Evolutionary conservation across 2,329 filamentous ascomycete genomes (phyloP).

Genomic region (Ceratocystiopsis sp.): DNA sequence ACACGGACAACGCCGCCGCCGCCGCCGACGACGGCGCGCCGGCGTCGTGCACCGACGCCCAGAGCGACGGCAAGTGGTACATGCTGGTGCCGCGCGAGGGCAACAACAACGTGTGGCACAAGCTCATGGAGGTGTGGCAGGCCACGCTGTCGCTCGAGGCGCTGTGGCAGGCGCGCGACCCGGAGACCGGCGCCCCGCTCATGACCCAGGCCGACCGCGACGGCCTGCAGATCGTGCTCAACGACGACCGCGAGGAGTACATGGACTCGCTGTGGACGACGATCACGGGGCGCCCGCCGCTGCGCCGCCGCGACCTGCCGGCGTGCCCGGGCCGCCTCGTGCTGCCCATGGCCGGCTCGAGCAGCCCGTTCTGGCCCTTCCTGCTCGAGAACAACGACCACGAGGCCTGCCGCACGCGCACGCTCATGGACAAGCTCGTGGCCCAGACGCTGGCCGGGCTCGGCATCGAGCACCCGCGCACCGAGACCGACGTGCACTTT

Average conservation of each 20-base stretch:
- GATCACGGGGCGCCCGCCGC: constrained; percentile 2
- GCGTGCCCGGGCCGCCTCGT: constrained; percentile 15
- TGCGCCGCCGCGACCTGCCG: neutral
- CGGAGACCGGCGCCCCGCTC: neutral
- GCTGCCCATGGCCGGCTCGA: constrained; percentile 22
- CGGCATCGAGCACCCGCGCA: no score
- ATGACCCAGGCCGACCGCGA: neutral
- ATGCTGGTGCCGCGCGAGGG: constrained; percentile 10
- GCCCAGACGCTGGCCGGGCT: no score
- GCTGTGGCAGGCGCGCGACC: constrained; percentile 3
- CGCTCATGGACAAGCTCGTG: no score
- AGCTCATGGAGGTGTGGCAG: constrained; percentile 10
- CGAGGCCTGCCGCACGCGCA: no score
- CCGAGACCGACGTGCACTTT: no score
- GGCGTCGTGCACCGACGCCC: no score
- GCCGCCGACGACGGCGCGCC: no score
- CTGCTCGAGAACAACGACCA: constrained; percentile 14
- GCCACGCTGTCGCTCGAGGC: constrained; percentile 8
- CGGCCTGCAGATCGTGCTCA: constrained; percentile 14
- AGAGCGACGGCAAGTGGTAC: no score
- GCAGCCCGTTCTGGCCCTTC: constrained; percentile 22
- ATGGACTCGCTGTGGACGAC: constrained; percentile 19
- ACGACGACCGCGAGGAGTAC: constrained; percentile 19
- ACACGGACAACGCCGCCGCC: no score
- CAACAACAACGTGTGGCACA: constrained; percentile 8